These are phyloP conservation scores for Stentor roeselii DNA, from an alignment of 73 alveolate species.

Conservation along the genomic window DNA sequence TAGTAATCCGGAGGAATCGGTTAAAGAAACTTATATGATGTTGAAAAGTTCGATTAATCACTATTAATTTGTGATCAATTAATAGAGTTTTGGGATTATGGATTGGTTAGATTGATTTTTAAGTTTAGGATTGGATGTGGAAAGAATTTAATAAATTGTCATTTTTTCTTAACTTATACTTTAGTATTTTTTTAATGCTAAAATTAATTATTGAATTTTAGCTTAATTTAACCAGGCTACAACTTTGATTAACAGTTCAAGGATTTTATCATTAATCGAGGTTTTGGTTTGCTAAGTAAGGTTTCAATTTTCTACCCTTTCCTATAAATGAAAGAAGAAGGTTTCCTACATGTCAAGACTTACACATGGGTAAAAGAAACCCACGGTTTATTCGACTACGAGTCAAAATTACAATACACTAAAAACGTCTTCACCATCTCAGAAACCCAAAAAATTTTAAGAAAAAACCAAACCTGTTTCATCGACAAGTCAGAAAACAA, in stretches of 20 bases:
- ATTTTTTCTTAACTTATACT: neutral
- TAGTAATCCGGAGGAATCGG: too few species aligned
- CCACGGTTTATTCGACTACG: constrained; percentile 26
- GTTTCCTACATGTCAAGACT: neutral
- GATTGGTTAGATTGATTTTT: too few species aligned
- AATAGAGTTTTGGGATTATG: too few species aligned
- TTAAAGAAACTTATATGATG: too few species aligned
- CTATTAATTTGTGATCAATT: too few species aligned
- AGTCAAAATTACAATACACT: neutral
- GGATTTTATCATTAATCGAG: neutral
- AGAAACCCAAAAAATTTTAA: neutral
- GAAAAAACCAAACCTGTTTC: neutral
- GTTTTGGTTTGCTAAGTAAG: neutral
- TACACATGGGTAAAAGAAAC: neutral
- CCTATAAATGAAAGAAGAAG: neutral
- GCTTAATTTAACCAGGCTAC: neutral
- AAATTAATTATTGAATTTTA: too few species aligned
- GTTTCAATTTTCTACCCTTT: too few species aligned
- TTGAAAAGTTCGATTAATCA: too few species aligned
- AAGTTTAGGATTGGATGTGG: too few species aligned
- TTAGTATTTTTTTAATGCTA: neutral
- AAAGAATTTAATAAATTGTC: too few species aligned
- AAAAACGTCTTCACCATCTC: too few species aligned
- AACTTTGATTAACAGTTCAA: neutral
- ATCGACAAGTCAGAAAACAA: neutral